Evolutionary conservation across 164 flowering plant genomes (phyloP), one percentile per base, ranked within the genome.

Genomic region (Litsea cubeba): DNA sequence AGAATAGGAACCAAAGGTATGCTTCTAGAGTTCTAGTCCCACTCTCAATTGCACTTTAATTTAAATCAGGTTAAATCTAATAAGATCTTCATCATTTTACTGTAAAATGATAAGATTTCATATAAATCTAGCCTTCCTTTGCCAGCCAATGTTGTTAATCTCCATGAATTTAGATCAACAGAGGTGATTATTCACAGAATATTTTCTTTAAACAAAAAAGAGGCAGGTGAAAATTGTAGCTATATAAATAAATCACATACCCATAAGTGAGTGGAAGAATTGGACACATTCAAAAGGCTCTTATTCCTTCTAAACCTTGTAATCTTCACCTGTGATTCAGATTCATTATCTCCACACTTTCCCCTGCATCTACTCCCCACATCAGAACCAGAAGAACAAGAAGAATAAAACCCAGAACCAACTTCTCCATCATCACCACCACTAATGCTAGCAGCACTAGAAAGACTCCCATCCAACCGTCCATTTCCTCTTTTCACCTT

Each of bases 231-330:
- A 40, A 40, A 40, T 40, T 40, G 11, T 5, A 40, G 1, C 8
- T 40, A 40, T 8, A 40, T 7, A 40, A 40, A 40, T 40, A 8
- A 62, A 24, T 28, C 2, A 75, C 86, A 77, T 80, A 85, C 89
- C 86, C 79, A 81, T 17, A 85, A 72, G 7, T 82, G 82, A 76
- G 80, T 80, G 63, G 75, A 71, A 18, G 81, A 24, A 32, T n/a
- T 68, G 49, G 88, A 74, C 26, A 77, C 54, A 50, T 68, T 65
- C 40, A 74, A 22, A 57, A 82, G 65, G 74, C 87, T 85, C 14
- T 82, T 70, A 60, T 46, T 81, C 78, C 82, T 83, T 54, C 57
- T 80, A 20, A 78, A 62, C 73, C 84, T 81, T 20, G 86, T 77
- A 70, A 85, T 84, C 82, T 79, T 88, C 78, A 81, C 85, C 64